A percentile compares a stretch with the other conserved stretches of the same genome.
phyloP scores from a whole-genome alignment of 2,329 filamentous ascomycete genomes.

The Teratosphaeria destructans region DNA sequence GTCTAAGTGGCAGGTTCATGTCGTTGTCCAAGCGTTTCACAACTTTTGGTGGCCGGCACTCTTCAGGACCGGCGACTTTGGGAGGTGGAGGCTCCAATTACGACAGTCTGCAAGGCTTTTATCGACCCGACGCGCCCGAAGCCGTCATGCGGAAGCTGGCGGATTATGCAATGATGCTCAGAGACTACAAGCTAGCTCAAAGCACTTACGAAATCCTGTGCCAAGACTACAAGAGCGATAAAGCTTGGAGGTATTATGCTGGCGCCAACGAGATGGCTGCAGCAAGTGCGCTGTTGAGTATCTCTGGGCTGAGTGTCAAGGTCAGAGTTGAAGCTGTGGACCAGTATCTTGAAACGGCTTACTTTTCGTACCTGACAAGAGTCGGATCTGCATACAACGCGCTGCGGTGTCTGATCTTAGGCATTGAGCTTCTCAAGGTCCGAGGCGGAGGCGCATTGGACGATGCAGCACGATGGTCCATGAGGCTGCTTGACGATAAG shows the following conservation, averaged over 20 bases:
- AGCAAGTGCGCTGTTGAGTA: constrained; percentile 68
- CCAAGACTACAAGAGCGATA: constrained; percentile 84
- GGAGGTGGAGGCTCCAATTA: constrained; percentile 58
- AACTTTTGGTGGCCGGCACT: constrained; percentile 58
- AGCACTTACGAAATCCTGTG: constrained; percentile 86
- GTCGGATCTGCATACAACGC: constrained; percentile 72
- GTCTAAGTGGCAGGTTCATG: constrained; percentile 87
- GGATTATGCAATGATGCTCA: constrained; percentile 92
- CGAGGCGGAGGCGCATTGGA: constrained; percentile 72
- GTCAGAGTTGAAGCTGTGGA: constrained; percentile 71
- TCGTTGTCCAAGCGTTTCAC: constrained; percentile 85
- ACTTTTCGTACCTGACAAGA: constrained; percentile 84
- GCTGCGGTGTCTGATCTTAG: constrained; percentile 63
- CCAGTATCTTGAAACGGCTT: constrained; percentile 77
- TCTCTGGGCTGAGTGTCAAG: constrained; percentile 58
- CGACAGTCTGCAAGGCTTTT: constrained; percentile 67
- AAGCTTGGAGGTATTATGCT: constrained; percentile 92
- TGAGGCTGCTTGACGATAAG: constrained; percentile 66
- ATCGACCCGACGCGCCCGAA: constrained; percentile 73
- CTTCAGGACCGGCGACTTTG: constrained; percentile 40
- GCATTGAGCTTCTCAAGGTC: constrained; percentile 71
- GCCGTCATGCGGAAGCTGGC: constrained; percentile 86
- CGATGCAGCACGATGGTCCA: constrained; percentile 78
- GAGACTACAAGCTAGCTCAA: constrained; percentile 88
- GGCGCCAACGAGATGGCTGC: constrained; percentile 93